Conservation (phyloP, 345 rosid species). For the Combretum micranthum region DNA sequence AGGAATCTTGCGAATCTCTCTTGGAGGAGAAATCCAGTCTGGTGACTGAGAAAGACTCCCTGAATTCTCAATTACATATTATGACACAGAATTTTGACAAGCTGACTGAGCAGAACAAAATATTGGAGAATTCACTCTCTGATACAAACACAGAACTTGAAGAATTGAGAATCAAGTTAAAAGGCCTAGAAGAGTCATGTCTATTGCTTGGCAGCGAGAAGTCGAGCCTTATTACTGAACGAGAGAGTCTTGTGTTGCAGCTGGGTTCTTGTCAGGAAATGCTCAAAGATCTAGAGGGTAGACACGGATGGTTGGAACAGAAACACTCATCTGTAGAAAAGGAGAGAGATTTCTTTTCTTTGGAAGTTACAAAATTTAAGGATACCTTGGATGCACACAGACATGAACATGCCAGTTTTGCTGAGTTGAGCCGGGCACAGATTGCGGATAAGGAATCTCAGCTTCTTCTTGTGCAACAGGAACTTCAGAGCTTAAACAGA, state of each 20-base stretch:
- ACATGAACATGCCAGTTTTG: slow-evolving; percentile 44
- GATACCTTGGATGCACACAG: slow-evolving; percentile 42
- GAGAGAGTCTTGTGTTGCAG: slow-evolving; percentile 48
- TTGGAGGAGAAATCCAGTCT: slow-evolving; percentile 58
- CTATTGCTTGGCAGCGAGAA: slow-evolving; percentile 56
- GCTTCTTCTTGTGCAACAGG: no score
- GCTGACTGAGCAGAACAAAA: slow-evolving; percentile 51
- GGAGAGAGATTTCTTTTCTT: slow-evolving; percentile 47
- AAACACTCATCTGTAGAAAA: slow-evolving; percentile 38
- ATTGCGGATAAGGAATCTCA: slow-evolving; percentile 48
- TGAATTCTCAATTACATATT: slow-evolving; percentile 49
- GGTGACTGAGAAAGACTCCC: slow-evolving; percentile 46
- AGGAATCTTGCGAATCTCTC: slow-evolving; percentile 56
- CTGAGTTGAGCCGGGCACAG: slow-evolving; percentile 29
- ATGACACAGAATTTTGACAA: slow-evolving; percentile 45
- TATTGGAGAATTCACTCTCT: slow-evolving; percentile 64
- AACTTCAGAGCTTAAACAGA: no score
- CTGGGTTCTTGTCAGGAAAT: slow-evolving; percentile 40
- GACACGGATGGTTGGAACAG: slow-evolving; percentile 37
- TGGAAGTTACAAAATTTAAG: slow-evolving; percentile 45
- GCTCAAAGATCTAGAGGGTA: slow-evolving; percentile 51
- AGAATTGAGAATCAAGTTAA: slow-evolving; percentile 40
- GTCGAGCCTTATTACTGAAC: slow-evolving; percentile 35
- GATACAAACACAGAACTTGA: slow-evolving; percentile 76
- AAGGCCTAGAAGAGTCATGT: slow-evolving; percentile 58